Evolutionary conservation across 2,329 filamentous ascomycete genomes (phyloP).

Genomic region (Epichloe coenophiala): DNA sequence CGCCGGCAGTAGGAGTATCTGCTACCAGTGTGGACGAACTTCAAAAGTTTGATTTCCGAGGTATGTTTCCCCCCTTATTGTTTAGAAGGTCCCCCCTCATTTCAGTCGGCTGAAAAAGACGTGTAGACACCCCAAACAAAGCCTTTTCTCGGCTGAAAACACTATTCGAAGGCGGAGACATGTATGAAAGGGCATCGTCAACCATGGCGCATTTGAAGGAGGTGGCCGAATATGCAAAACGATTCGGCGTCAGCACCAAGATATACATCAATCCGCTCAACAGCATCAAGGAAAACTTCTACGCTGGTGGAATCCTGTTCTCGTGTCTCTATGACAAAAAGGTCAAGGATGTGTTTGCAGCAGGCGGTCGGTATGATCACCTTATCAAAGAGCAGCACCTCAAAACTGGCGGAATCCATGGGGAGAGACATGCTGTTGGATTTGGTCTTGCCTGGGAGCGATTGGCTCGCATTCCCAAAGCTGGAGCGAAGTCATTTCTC

Average conservation of each 20-base stretch:
- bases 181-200: slow-evolving; percentile 60
- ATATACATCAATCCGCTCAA: slow-evolving; percentile 75
- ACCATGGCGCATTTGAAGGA: slow-evolving; percentile 70
- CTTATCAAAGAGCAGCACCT: slow-evolving; percentile 75
- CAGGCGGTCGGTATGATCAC: slow-evolving; percentile 84
- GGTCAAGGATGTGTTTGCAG: slow-evolving; percentile 74
- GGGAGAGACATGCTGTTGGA: slow-evolving; percentile 72
- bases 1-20: slow-evolving; percentile 67
- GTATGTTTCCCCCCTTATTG: slow-evolving; percentile 23
- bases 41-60: slow-evolving; percentile 79
- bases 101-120: slow-evolving; percentile 9
- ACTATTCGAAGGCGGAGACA: slow-evolving; percentile 48
- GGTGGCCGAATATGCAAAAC: slow-evolving; percentile 62
- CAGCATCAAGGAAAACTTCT: slow-evolving; percentile 87
- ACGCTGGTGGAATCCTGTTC: slow-evolving; percentile 72
- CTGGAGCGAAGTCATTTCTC: slow-evolving; percentile 43
- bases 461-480: slow-evolving; percentile 52
- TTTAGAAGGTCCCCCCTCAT: background rate
- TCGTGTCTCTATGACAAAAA: slow-evolving; percentile 82
- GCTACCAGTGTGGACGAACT: slow-evolving; percentile 86
- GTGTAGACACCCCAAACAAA: slow-evolving; percentile 38
- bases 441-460: slow-evolving; percentile 86
- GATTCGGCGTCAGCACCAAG: slow-evolving; percentile 61
- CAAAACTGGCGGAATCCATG: slow-evolving; percentile 46
- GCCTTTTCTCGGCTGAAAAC: slow-evolving; percentile 45